Evolutionary conservation across 768 basidiomycete genomes (phyloP).

Genomic region (Phlegmacium glaucopus): DNA sequence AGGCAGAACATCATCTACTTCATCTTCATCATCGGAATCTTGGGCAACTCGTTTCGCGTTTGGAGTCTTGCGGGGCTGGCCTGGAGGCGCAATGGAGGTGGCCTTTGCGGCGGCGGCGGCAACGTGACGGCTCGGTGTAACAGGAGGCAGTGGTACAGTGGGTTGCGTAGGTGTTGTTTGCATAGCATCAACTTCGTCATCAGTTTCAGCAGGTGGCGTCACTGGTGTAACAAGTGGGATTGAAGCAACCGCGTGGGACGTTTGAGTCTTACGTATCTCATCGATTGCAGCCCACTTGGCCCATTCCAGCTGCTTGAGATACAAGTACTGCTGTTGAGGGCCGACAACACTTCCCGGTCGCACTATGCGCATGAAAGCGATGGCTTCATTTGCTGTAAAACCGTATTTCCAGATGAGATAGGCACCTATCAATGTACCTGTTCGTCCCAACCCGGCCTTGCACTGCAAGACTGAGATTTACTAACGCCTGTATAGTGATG

Average conservation of each 20-base stretch:
- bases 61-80: constrained; percentile 87
- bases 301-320: constrained; percentile 93
- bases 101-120: constrained; percentile 69
- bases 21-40: constrained; percentile 70
- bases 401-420: constrained; percentile 99
- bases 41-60: constrained; percentile 65
- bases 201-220: constrained; percentile 76
- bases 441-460: constrained; percentile 95
- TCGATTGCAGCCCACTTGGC: constrained; percentile 89
- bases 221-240: constrained; percentile 61
- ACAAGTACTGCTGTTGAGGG: constrained; percentile 93
- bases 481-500: constrained; percentile 6
- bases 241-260: constrained; percentile 31
- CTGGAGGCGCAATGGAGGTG: constrained; percentile 69
- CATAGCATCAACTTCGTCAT: constrained; percentile 53
- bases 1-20: constrained; percentile 61
- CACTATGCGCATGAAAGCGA: constrained; percentile 97
- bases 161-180: constrained; percentile 38
- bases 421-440: constrained; percentile 95
- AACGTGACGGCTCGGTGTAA: constrained; percentile 79
- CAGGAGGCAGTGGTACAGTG: constrained; percentile 52
- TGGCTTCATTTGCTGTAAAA: constrained; percentile 93
- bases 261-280: constrained; percentile 57
- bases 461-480: constrained; percentile 50
- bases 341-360: constrained; percentile 93